A percentile compares a stretch with the other conserved stretches of the same genome.
Evolutionary conservation across 768 basidiomycete species (phyloP).

Genomic region (Kondoa malvinella): DNA sequence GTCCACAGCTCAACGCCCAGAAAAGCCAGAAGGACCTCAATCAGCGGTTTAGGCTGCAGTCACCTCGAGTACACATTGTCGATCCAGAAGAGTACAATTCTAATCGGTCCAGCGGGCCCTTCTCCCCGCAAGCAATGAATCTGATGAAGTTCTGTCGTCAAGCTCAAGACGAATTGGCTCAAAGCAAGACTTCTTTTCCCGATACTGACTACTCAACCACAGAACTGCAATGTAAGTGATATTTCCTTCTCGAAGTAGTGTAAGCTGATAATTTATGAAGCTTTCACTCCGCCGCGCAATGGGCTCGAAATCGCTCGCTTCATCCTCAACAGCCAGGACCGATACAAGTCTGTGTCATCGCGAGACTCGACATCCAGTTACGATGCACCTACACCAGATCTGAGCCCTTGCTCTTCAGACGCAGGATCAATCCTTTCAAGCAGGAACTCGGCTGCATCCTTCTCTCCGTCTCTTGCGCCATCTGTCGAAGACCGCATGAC

Average conservation of each 20-base stretch:
- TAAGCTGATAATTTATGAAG: neutral
- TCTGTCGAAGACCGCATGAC: too few species aligned
- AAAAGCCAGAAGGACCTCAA: neutral
- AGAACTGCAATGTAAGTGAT: neutral
- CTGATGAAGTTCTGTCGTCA: neutral
- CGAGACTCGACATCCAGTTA: neutral
- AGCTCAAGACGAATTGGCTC: neutral
- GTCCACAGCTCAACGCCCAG: neutral
- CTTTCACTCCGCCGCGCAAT: neutral
- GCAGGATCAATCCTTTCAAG: neutral
- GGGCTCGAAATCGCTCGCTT: slow-evolving; percentile 8
- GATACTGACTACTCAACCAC: neutral
- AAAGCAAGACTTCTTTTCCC: neutral
- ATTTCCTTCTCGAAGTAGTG: neutral
- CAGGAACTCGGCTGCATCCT: neutral
- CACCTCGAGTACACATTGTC: neutral
- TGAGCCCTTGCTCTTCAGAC: neutral
- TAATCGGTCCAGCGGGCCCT: neutral
- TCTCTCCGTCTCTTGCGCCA: neutral
- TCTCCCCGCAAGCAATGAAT: neutral
- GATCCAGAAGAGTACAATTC: neutral
- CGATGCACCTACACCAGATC: neutral
- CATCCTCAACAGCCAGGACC: neutral
- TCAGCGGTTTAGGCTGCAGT: too few species aligned
- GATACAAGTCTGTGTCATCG: neutral